phyloP scores from a whole-genome alignment of 2,329 filamentous ascomycete genomes.

The Ceratocystis smalleyi region DNA sequence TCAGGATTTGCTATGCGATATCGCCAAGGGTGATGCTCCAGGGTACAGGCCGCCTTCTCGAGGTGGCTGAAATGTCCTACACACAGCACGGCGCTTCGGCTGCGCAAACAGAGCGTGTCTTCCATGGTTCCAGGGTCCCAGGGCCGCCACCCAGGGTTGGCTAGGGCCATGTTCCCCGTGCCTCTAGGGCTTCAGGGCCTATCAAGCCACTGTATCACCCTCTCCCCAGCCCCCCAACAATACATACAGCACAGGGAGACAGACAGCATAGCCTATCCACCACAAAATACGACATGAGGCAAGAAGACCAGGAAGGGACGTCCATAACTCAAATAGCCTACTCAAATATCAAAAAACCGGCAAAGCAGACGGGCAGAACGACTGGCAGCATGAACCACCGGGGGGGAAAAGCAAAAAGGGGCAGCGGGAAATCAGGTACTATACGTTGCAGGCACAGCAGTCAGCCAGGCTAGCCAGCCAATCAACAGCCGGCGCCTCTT shows the following conservation, averaged over 20 bases:
- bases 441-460: no score
- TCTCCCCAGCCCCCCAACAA: background rate
- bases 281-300: no score
- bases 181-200: background rate
- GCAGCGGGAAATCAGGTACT: background rate
- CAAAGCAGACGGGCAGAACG: no score
- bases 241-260: background rate
- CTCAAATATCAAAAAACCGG: no score
- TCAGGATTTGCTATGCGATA: background rate
- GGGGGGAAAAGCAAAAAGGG: background rate
- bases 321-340: no score
- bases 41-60: background rate
- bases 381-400: no score
- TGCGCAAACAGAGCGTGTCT: background rate
- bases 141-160: background rate
- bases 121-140: background rate
- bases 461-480: background rate
- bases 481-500: background rate
- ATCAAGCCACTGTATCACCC: background rate
- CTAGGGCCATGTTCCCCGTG: background rate
- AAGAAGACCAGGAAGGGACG: no score
- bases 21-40: background rate
- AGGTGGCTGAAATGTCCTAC: conserved; percentile 1
- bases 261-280: background rate
- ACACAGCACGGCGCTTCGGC: background rate